Evolutionary conservation across 768 basidiomycete species (phyloP).

Genomic region (Butyriboletus loyo): DNA sequence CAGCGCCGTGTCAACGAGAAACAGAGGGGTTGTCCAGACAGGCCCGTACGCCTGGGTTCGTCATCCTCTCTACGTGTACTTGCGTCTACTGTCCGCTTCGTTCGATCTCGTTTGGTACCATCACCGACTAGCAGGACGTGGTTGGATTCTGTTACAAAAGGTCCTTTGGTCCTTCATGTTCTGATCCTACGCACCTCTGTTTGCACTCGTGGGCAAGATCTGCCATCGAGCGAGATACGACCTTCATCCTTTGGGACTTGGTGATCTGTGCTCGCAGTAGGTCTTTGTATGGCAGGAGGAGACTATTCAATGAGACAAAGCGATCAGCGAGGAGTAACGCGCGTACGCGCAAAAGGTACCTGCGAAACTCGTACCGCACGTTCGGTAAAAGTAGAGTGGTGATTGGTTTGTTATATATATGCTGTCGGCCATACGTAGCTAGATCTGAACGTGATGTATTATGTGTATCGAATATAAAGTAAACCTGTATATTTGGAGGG

Average conservation of each 20-base stretch:
- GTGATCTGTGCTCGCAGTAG: neutral
- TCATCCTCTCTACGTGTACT: constrained; percentile 14
- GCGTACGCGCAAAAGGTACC: constrained; percentile 13
- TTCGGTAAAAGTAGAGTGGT: constrained; percentile 6
- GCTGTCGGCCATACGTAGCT: too few species aligned
- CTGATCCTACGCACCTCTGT: constrained; percentile 11
- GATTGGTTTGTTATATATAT: neutral
- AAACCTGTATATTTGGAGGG: too few species aligned
- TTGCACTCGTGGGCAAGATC: constrained; percentile 2
- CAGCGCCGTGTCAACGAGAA: constrained; percentile 15
- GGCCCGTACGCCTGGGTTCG: constrained; percentile 15
- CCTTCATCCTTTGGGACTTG: too few species aligned
- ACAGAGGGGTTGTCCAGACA: constrained; percentile 7
- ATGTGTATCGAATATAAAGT: too few species aligned
- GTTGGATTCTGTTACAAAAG: neutral
- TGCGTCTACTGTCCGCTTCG: neutral
- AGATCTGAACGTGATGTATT: too few species aligned
- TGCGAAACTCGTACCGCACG: constrained; percentile 6
- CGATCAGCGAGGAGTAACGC: constrained; percentile 6
- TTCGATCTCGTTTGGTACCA: neutral
- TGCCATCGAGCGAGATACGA: constrained; percentile 7
- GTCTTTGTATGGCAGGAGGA: constrained; percentile 1
- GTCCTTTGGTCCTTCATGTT: neutral
- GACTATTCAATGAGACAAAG: constrained; percentile 3
- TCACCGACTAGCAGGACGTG: neutral